Conservation (phyloP, 768 basidiomycete species). For the Boletus reticuloceps region DNA sequence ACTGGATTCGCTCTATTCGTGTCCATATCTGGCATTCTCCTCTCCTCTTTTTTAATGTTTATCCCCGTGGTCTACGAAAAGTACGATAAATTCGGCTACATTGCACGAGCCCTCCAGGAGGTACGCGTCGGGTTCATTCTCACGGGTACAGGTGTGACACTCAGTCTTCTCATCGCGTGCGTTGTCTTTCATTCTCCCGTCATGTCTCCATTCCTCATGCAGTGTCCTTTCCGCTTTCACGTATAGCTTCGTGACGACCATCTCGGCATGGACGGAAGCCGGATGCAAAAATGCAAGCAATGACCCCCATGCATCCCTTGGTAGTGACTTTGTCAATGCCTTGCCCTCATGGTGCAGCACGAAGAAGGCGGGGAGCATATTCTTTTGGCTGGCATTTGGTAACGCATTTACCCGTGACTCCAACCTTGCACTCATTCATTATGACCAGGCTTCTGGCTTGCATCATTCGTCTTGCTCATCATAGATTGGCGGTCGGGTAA, state of each 20-base stretch:
- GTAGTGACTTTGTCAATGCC: slow-evolving; percentile 62
- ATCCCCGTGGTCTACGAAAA: slow-evolving; percentile 83
- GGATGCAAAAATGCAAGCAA: slow-evolving; percentile 85
- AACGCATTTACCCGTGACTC: background rate
- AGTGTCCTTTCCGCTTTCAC: background rate
- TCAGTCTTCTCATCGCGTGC: slow-evolving; percentile 75
- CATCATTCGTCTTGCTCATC: slow-evolving; percentile 61
- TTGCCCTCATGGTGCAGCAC: slow-evolving; percentile 86
- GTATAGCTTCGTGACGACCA: slow-evolving; percentile 69
- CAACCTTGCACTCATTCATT: slow-evolving; percentile 6
- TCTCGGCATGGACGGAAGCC: slow-evolving; percentile 83
- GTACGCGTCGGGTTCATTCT: slow-evolving; percentile 83
- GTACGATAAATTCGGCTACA: slow-evolving; percentile 73
- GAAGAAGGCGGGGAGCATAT: slow-evolving; percentile 87
- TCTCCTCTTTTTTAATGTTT: slow-evolving; percentile 69
- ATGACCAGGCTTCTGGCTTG: slow-evolving; percentile 67
- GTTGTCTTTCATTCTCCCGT: slow-evolving; percentile 31
- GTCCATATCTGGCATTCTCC: slow-evolving; percentile 66
- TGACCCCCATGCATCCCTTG: slow-evolving; percentile 74
- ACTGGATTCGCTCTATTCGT: slow-evolving; percentile 84
- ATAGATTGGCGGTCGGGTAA: slow-evolving; percentile 79
- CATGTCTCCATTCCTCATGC: slow-evolving; percentile 15
- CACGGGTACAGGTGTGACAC: slow-evolving; percentile 61
- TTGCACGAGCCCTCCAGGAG: slow-evolving; percentile 81
- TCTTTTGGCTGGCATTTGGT: slow-evolving; percentile 88